Percentiles rank a stretch among this genome's conserved stretches.
Conservation (phyloP, 192 early-diverging fungal species). For the Coemansia reversa region DNA sequence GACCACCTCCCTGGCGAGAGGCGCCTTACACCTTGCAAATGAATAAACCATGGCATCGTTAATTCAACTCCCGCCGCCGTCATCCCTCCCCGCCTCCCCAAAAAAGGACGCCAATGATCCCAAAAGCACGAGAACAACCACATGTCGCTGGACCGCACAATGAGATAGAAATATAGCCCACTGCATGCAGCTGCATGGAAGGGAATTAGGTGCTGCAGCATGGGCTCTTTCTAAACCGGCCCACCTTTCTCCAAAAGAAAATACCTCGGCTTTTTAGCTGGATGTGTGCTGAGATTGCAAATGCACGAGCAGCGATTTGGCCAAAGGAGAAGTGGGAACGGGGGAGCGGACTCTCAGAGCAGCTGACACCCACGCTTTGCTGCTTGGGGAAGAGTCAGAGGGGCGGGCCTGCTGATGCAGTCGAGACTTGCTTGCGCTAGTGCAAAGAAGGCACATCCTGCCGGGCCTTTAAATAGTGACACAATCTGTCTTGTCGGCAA, state of each 20-base stretch:
- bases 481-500: not conserved
- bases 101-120: conserved; percentile 8
- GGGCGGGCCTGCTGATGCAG: not conserved
- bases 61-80: not conserved
- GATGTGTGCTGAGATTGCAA: not conserved
- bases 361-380: not conserved
- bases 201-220: not conserved
- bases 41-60: not conserved
- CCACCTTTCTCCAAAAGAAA: conserved; percentile 16
- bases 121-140: conserved; percentile 3
- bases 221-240: conserved; percentile 3
- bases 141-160: not conserved
- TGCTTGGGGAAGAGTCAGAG: not conserved
- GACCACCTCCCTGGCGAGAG: not conserved
- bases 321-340: not conserved
- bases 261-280: not conserved
- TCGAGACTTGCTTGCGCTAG: not conserved
- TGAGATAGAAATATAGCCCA: conserved; percentile 1
- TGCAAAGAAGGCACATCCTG: not conserved
- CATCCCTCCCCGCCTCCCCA: not conserved
- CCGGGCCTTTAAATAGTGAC: not conserved
- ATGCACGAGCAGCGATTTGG: not conserved
- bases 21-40: not conserved
- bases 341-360: not conserved
- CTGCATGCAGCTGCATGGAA: not conserved